Percentiles rank a stretch among this genome's conserved stretches.
Conservation (phyloP, 1,284 basidiomycete species). For the Waitea zeae region DNA sequence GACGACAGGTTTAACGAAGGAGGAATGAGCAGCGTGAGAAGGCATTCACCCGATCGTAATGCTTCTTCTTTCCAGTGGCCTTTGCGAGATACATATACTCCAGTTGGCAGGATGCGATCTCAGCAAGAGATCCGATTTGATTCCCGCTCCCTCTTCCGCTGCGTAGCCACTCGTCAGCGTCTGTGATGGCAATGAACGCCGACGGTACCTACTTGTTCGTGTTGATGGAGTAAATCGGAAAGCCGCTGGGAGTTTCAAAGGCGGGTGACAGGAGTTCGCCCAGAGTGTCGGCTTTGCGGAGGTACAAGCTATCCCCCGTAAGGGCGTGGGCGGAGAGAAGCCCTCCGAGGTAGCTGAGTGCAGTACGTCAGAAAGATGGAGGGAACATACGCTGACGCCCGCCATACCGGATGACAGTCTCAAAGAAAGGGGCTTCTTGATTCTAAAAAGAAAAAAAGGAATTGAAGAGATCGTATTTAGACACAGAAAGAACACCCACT, state of each 20-base stretch:
- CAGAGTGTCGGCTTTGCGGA: slow-evolving; percentile 32
- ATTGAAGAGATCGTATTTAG: not conserved
- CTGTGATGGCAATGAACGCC: not conserved
- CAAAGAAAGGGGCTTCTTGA: slow-evolving; percentile 40
- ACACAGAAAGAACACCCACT: slow-evolving; percentile 5
- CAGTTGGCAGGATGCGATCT: slow-evolving; percentile 37
- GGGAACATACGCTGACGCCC: too few relatives aligned
- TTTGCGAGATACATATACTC: slow-evolving; percentile 51
- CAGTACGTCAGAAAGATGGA: too few relatives aligned
- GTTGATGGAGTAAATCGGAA: slow-evolving; percentile 31
- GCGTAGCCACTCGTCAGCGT: not conserved
- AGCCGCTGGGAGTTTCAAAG: slow-evolving; percentile 29
- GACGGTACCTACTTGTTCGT: slow-evolving; percentile 16
- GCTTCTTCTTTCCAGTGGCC: slow-evolving; percentile 32
- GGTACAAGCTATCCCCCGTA: slow-evolving; percentile 32
- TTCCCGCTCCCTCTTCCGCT: not conserved
- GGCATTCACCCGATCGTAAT: slow-evolving; percentile 28
- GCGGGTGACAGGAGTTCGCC: slow-evolving; percentile 28
- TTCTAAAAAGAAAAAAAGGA: too few relatives aligned
- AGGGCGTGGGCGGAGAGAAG: slow-evolving; percentile 56
- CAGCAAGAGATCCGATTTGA: slow-evolving; percentile 13
- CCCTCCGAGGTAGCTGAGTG: slow-evolving; percentile 64
- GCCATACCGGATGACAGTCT: slow-evolving; percentile 61
- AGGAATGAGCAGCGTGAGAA: not conserved
- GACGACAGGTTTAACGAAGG: too few relatives aligned